Evolutionary conservation across 805 yeast species (phyloP), one percentile per base, ranked within the genome.

Genomic region (Lachancea dasiensis): DNA sequence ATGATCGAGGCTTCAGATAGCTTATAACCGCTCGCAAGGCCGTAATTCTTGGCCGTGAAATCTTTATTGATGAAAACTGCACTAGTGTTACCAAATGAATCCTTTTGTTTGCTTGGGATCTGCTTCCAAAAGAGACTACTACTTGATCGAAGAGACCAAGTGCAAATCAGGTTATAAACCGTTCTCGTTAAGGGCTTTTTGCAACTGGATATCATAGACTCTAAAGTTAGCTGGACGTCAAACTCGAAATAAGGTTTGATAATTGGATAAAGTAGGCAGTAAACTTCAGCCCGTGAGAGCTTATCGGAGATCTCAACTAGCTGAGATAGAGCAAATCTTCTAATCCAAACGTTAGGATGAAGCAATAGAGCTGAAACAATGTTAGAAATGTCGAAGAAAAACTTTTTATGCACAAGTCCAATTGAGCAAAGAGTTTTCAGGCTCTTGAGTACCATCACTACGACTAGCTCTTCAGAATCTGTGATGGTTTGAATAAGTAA

Each of bases 331-430:
- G 82, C 74, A 2, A 81, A 72, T 46, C 84, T 86, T 26, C 95
- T 62, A 8, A 90, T 80, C 79, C 94, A 80, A 37, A 76, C 81
- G 57, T 86, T 89, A 0, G 97, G 97, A 54, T 89, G 97, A 6
- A 89, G 58, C 0, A 83, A 53, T 19, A 90, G 68, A 39, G 77
- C 75, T 3, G 79, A 63, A 0, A 75, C 64, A 3, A 68, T 61
- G 2, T 63, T 61, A 13, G 78, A 60, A 3, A 81, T 58, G 43
- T 77, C 83, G 73, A 81, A 76, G 23, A 73, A 58, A 34, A 67
- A 67, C 4, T 65, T 64, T 35, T 68, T 66, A 19, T 72, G 61
- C 5, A 83, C 63, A 22, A 83, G 52, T 0, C 85, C 86, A 16
- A 80, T 57, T 26, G 68, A 72, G 16, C 73, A 67, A 18, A 83